Evolutionary conservation across 1,284 basidiomycete genomes (phyloP), one percentile per base, ranked within the genome.

Genomic region (Microbotryum lychnidis-dioicae): DNA sequence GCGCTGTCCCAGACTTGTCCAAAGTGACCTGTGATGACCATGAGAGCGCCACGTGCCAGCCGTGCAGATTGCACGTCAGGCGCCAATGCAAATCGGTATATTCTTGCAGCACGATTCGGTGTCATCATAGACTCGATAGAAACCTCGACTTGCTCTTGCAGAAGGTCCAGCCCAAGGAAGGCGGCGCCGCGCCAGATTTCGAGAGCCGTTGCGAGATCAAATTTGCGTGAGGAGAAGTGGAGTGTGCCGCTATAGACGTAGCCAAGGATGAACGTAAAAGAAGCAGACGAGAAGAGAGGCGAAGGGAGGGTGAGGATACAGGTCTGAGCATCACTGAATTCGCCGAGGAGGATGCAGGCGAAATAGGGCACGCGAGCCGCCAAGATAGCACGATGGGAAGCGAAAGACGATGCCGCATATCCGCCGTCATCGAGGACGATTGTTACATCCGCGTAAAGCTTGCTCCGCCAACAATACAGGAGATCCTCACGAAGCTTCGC

Each of bases 221-320:
- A 96, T 0, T 88, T 87, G 21, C 94, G 81, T 72, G 96, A 89
- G 4, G 90, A 92, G 73, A 97, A 96, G 52, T 87, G 81, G 55
- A 98, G 85, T 7, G 91, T 93, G 50, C 94, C 94, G 14, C 91
- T 91, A 73, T 97, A 97, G 57, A 93, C 82, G 76, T 87, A 93
- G 18, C 93, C 93, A 31, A 98, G 83, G 29, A 91, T 90, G 73
- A 97, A 97, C 91, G 3, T 96, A 79, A 57, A 59, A 0, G 91
- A 89, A 0, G 92, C 89, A 0, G 93, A 89, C 0, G 94, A 96
- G 76, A 97, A 97, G 0, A 93, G 93, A 0, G 93, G 92, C 0
- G 87, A 90, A 1, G 90, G 89, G 4, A 96, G 81, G 0, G 81
- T 83, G 27, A 94, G 70, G n/a, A 57, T 31, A 16, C 56, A 77